Base-by-base conservation (phyloP, 108 stramenopile genomes). In the Nitzschia inconspicua region DNA sequence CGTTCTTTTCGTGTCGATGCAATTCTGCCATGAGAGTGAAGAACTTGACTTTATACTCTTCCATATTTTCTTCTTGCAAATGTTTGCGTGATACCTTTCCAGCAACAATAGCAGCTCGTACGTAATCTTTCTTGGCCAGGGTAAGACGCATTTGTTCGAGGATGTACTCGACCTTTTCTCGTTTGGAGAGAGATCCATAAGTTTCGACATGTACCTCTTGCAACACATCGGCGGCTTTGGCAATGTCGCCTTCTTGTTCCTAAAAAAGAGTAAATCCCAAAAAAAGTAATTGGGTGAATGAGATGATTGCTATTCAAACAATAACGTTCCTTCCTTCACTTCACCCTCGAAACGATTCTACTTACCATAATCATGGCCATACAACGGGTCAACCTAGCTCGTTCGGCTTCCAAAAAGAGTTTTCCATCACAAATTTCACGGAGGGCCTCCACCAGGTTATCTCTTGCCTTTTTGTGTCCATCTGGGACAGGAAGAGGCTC, bases 141-240 rank as follows among this genome's bases (percentile, higher is more conserved):
- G 91, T 95, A 11, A 99, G 70, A 6, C 99, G 80, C 83, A 98
- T 92, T 78, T 99, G 98, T 75, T 99, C 96, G 30, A 98, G 80
- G 60, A 99, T 96, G 75, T 95, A 99, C 60, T 99, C 98, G 4
- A 96, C 85, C 79, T 99, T 99, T 76, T 99, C 97, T 29, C 89
- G 72, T 74, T 95, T 97, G 47, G 86, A 89, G 29, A 99, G 72
- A 13, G 91, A 83, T 27, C 97, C 99, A 64, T 97, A 98, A 5
- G 99, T 99, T 81, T 99, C 99, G 2, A 98, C 99, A 54, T 97
- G 94, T 29, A 98, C 97, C 65, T 98, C 97, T 64, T 98, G 97
- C 50, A 99, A 73, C 9, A 95, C 81, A 35, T 89, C 82, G 16
- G 93, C 90, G 2, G 99, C 97, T 7, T 50, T 78, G 40, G 75